Percentiles rank a stretch among this genome's conserved stretches.
Conservation (phyloP, 148 eudicot species). For the Chenopodium suecicum region DNA sequence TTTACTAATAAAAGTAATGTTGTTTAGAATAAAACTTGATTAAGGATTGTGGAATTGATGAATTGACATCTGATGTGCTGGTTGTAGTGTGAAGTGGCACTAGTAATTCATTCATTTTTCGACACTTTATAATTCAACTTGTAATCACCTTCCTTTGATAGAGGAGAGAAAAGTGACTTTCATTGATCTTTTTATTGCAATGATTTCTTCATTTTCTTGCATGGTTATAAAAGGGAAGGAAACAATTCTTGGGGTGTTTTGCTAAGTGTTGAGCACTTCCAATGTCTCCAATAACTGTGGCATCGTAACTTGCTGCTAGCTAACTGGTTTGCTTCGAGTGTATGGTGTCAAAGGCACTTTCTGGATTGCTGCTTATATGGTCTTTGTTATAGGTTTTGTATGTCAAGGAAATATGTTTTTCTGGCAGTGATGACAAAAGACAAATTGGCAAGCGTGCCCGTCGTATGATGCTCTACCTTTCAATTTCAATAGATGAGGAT, state of each 20-base stretch:
- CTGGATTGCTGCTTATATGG: constrained; percentile 31
- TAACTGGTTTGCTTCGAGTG: too few species aligned
- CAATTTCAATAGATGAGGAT: constrained; percentile 74
- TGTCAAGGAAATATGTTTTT: constrained; percentile 76
- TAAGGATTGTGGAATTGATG: not conserved
- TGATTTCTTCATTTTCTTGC: too few species aligned
- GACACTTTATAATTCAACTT: too few species aligned
- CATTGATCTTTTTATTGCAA: not conserved
- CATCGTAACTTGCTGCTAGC: not conserved
- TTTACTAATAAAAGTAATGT: not conserved
- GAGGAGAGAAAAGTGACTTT: not conserved
- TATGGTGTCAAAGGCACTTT: not conserved
- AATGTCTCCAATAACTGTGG: not conserved
- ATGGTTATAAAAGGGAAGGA: too few species aligned
- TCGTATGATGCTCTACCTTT: constrained; percentile 74
- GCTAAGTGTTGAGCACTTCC: not conserved
- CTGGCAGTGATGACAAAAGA: constrained; percentile 46
- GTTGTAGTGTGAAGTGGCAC: not conserved
- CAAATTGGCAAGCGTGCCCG: constrained; percentile 55
- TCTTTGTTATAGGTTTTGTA: constrained; percentile 57
- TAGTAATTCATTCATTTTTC: too few species aligned
- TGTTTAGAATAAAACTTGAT: too few species aligned
- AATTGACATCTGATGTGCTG: not conserved
- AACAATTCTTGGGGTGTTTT: too few species aligned
- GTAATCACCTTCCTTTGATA: too few species aligned